A percentile compares a stretch with the other conserved stretches of the same genome.
phyloP scores from a whole-genome alignment of 2,329 filamentous ascomycete genomes.

The Trichoderma breve region DNA sequence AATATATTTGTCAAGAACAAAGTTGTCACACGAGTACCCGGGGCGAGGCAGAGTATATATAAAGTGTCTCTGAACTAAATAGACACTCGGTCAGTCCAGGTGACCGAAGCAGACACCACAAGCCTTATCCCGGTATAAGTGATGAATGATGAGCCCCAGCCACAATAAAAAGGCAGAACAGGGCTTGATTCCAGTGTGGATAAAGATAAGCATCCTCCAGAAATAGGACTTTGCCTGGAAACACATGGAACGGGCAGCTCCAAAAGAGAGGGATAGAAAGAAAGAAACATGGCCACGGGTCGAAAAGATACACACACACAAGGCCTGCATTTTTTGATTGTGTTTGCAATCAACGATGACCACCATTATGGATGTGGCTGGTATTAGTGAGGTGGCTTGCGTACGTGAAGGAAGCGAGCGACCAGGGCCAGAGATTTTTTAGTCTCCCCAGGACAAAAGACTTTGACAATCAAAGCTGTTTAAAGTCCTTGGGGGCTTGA shows the following conservation, averaged over 20 bases:
- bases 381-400: slow-evolving; percentile 19
- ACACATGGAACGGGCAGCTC: slow-evolving; percentile 16
- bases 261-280: background rate
- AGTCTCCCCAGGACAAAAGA: background rate
- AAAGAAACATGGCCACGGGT: slow-evolving; percentile 18
- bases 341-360: slow-evolving; percentile 3
- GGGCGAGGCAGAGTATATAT: slow-evolving; percentile 11
- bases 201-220: background rate
- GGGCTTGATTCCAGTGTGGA: slow-evolving; percentile 4
- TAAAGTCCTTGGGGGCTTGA: slow-evolving; percentile 5
- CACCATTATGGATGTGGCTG: slow-evolving; percentile 17
- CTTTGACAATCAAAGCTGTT: background rate
- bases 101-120: slow-evolving; percentile 19
- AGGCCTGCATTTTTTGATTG: background rate
- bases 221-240: slow-evolving; percentile 20
- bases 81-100: slow-evolving; percentile 21
- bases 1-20: background rate
- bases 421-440: background rate
- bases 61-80: slow-evolving; percentile 7
- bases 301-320: slow-evolving; percentile 8
- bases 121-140: background rate
- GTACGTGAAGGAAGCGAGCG: slow-evolving; percentile 3
- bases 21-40: background rate
- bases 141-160: slow-evolving; percentile 16
- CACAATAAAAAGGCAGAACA: background rate